Evolutionary conservation across 2,329 filamentous ascomycete species (phyloP).

Genomic region (Botryotinia calthae): DNA sequence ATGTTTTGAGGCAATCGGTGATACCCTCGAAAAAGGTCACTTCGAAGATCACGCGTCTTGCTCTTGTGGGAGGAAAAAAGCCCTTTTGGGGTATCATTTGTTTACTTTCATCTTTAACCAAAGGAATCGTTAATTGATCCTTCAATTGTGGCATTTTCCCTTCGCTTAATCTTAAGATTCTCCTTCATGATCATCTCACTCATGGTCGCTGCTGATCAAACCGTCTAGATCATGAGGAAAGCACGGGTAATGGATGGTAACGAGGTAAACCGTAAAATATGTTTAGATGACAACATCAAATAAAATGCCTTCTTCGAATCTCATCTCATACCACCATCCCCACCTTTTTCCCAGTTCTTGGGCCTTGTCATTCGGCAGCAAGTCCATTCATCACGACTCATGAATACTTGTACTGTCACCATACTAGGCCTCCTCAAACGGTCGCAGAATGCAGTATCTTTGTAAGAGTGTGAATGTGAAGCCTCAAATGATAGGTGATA

Average conservation of each 20-base stretch:
- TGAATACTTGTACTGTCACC: conserved; percentile 15
- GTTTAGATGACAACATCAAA: conserved; percentile 6
- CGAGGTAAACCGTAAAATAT: not conserved
- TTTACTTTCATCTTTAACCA: not conserved
- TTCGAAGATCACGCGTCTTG: conserved; percentile 26
- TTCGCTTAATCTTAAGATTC: conserved; percentile 14
- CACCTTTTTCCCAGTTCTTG: conserved; percentile 4
- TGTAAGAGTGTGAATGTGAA: conserved; percentile 21
- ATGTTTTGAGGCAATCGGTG: conserved; percentile 33
- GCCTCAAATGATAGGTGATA: conserved; percentile 26
- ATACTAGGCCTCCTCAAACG: conserved; percentile 14
- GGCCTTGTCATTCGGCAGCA: conserved; percentile 1
- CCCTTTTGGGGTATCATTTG: conserved; percentile 5
- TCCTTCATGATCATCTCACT: conserved; percentile 14
- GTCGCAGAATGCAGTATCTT: conserved; percentile 21
- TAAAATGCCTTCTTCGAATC: not conserved
- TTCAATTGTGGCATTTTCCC: not conserved
- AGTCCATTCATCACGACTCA: conserved; percentile 6
- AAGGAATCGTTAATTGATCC: not conserved
- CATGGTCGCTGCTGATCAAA: conserved; percentile 16
- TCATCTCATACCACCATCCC: conserved; percentile 3
- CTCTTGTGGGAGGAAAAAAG: conserved; percentile 15
- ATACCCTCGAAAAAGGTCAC: conserved; percentile 18
- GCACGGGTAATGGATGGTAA: conserved; percentile 6
- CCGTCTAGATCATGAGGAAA: conserved; percentile 1